phyloP scores from a whole-genome alignment of 352 stramenopile genomes.

The Phytopythium ostracodes region DNA sequence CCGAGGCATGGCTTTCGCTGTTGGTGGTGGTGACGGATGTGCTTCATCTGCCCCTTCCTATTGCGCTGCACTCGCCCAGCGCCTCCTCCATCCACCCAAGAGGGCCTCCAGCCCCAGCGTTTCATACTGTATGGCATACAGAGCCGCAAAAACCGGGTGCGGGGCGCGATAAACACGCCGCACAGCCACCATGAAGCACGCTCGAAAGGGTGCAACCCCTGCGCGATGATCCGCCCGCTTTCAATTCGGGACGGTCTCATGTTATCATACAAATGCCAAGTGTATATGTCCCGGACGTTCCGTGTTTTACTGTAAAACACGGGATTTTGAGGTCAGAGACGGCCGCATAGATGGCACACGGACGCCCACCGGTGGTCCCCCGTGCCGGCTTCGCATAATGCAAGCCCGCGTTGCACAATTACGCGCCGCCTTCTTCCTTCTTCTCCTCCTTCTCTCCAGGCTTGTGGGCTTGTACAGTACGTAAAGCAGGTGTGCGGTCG shows the following conservation, averaged over 20 bases:
- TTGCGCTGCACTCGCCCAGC: too few species aligned
- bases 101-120: too few species aligned
- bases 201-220: not conserved
- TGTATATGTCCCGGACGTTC: not conserved
- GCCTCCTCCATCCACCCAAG: too few species aligned
- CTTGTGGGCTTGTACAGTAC: too few species aligned
- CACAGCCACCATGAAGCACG: not conserved
- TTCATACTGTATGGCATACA: not conserved
- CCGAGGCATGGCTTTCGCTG: too few species aligned
- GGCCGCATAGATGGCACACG: conserved; percentile 9
- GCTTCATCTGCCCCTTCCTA: too few species aligned
- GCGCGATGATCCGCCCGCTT: not conserved
- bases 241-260: not conserved
- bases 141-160: not conserved
- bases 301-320: not conserved
- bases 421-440: not conserved
- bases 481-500: too few species aligned
- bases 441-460: not conserved
- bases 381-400: not conserved
- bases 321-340: not conserved
- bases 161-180: conserved; percentile 2
- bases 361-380: too few species aligned
- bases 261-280: not conserved
- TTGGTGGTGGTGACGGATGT: too few species aligned
- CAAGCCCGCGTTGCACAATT: not conserved